phyloP scores from a whole-genome alignment of 2,329 filamentous ascomycete species.

The Paecilomyces formosus region DNA sequence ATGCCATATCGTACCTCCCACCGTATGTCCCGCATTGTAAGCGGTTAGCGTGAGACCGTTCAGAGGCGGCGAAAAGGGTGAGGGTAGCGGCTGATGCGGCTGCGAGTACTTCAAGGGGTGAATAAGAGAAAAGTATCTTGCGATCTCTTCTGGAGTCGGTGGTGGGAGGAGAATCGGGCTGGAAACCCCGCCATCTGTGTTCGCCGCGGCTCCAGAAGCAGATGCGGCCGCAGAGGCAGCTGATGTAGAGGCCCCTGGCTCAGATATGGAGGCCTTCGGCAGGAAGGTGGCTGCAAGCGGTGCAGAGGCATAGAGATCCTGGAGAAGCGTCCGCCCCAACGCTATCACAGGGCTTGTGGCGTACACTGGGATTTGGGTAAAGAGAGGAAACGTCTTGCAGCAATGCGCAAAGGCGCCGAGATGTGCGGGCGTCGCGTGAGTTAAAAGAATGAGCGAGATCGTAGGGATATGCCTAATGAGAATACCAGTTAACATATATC shows the following conservation, averaged over 20 bases:
- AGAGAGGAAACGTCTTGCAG: constrained; percentile 91
- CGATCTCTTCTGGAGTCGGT: constrained; percentile 81
- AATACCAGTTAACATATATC: constrained; percentile 6
- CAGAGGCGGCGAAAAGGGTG: constrained; percentile 79
- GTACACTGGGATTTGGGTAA: constrained; percentile 87
- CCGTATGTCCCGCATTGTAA: constrained; percentile 91
- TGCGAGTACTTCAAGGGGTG: constrained; percentile 95
- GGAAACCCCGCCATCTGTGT: constrained; percentile 20
- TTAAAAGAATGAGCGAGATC: constrained; percentile 86
- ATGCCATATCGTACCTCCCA: constrained; percentile 98
- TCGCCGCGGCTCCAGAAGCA: constrained; percentile 20
- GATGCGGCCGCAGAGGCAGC: constrained; percentile 23
- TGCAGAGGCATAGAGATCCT: constrained; percentile 86
- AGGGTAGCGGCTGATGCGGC: constrained; percentile 80
- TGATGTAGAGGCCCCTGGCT: constrained; percentile 43
- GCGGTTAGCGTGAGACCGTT: constrained; percentile 92
- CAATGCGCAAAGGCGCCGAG: constrained; percentile 91
- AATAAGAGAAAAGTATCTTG: constrained; percentile 82
- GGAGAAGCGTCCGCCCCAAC: constrained; percentile 79
- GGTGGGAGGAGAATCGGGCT: constrained; percentile 53
- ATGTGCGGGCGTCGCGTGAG: constrained; percentile 85
- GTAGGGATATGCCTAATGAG: constrained; percentile 71
- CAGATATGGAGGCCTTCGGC: constrained; percentile 61
- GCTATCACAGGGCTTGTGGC: constrained; percentile 91
- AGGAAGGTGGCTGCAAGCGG: constrained; percentile 82